Percentiles rank a stretch among this genome's conserved stretches.
Evolutionary conservation across 2,329 filamentous ascomycete genomes (phyloP).

Genomic region (Trichoderma simmonsii): DNA sequence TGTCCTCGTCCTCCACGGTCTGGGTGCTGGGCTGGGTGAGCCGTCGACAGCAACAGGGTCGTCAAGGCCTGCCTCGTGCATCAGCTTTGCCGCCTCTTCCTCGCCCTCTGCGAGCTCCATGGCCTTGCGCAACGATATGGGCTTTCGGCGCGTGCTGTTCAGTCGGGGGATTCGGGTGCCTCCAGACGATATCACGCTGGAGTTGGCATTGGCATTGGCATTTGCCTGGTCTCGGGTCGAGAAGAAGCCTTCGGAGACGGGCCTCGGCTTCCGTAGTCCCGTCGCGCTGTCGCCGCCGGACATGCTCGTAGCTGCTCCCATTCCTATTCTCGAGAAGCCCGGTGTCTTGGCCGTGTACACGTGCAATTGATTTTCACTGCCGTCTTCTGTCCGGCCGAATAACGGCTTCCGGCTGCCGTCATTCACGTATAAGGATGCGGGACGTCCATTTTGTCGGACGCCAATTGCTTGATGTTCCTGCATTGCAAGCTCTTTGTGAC

Average conservation of each 20-base stretch:
- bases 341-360: conserved; percentile 7
- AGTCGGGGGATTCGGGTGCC: conserved; percentile 37
- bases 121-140: conserved; percentile 43
- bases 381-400: conserved; percentile 29
- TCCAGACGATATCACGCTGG: conserved; percentile 28
- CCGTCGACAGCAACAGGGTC: conserved; percentile 36
- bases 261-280: conserved; percentile 23
- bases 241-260: conserved; percentile 23
- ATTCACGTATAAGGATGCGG: conserved; percentile 36
- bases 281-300: background rate
- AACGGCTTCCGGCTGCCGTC: conserved; percentile 41
- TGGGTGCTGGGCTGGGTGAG: conserved; percentile 51
- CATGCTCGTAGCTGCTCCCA: background rate
- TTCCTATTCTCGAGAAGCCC: background rate
- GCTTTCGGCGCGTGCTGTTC: conserved; percentile 30
- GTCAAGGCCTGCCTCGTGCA: conserved; percentile 26
- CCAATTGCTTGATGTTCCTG: conserved; percentile 26
- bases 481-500: conserved; percentile 21
- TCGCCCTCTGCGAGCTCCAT: conserved; percentile 35
- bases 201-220: conserved; percentile 15
- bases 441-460: conserved; percentile 22
- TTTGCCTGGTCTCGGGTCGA: conserved; percentile 21
- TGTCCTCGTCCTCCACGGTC: conserved; percentile 39
- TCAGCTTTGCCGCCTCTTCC: conserved; percentile 25
- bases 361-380: conserved; percentile 17